Evolutionary conservation across 805 yeast genomes (phyloP), one percentile per base, ranked within the genome.

Genomic region (Candida maesae): DNA sequence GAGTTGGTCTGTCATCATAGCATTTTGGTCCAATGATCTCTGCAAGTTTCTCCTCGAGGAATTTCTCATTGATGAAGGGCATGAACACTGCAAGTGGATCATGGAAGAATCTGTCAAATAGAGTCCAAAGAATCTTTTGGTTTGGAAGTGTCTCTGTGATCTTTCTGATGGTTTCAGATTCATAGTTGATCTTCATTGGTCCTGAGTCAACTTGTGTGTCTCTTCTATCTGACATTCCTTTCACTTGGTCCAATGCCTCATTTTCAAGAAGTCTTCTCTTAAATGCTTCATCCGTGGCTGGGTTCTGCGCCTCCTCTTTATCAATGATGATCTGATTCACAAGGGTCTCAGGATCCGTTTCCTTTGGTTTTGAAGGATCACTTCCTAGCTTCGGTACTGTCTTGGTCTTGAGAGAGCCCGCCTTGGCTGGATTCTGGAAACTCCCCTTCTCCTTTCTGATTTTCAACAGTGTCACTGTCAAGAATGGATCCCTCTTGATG

Each of bases 161-260:
- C 15, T 40, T 45, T 32, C 31, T 16, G 10, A 56, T 46, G 0
- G 59, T 52, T 21, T 53, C 53, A 1, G 41, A 25, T 32, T 55
- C 59, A 30, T 43, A 50, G 31, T 46, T 51, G 6, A 26, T 30
- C 13, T 40, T 21, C 12, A 39, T 27, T 9, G 39, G 7, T 15
- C 41, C 46, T 16, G 49, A 44, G 12, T 28, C 17, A 1, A 42
- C 32, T 23, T 51, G 52, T 1, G 53, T 45, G 10, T 47, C 52
- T 4, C 31, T 34, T 16, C 47, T 20, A 8, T 41, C 44, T 8
- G 26, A 38, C 2, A 20, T 39, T 12, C 41, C 36, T 14, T 47
- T 49, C 30, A 69, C 52, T 39, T 68, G 74, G 16, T 59, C 64
- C 4, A 64, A 36, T 2, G 71, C 70, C 40, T 65, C 70, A 33